A percentile compares a stretch with the other conserved stretches of the same genome.
Evolutionary conservation across 306 rosid genomes (phyloP).

Genomic region (Coriaria nepalensis): DNA sequence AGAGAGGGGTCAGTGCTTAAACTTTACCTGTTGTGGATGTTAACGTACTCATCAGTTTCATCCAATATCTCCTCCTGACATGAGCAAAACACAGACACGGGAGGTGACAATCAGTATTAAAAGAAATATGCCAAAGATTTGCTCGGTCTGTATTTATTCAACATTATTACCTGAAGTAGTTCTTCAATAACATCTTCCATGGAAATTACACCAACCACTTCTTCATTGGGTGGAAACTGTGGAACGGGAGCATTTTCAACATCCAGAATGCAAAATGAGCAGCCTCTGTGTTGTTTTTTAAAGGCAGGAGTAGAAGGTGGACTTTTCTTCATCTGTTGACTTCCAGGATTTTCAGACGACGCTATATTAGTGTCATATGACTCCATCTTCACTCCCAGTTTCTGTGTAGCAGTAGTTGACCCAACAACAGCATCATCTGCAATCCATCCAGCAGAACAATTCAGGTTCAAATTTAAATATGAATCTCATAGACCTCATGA

Average conservation of each 20-base stretch:
- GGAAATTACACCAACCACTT: slow-evolving; percentile 86
- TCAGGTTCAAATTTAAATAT: slow-evolving; percentile 6
- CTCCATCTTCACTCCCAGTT: slow-evolving; percentile 31
- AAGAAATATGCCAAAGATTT: too few relatives aligned
- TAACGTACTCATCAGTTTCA: slow-evolving; percentile 97
- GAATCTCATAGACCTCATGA: neutral
- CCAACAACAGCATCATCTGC: slow-evolving; percentile 16
- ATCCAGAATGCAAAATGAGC: slow-evolving; percentile 84
- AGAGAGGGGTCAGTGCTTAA: too few relatives aligned
- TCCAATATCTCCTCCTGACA: slow-evolving; percentile 96
- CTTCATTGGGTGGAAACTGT: slow-evolving; percentile 49
- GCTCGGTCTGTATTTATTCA: too few relatives aligned
- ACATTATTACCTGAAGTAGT: slow-evolving; percentile 97
- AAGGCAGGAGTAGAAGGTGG: slow-evolving; percentile 52
- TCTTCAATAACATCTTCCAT: slow-evolving; percentile 99
- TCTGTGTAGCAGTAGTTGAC: slow-evolving; percentile 16
- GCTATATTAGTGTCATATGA: slow-evolving; percentile 20
- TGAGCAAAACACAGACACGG: slow-evolving; percentile 13
- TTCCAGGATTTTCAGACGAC: slow-evolving; percentile 24
- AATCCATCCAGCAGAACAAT: slow-evolving; percentile 17
- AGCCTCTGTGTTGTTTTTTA: slow-evolving; percentile 90
- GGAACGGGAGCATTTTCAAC: slow-evolving; percentile 73
- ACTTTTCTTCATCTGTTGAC: slow-evolving; percentile 41
- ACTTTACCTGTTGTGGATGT: slow-evolving; percentile 85
- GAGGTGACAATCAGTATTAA: too few relatives aligned